phyloP scores from a whole-genome alignment of 257 asterid species.

The Vinca minor region DNA sequence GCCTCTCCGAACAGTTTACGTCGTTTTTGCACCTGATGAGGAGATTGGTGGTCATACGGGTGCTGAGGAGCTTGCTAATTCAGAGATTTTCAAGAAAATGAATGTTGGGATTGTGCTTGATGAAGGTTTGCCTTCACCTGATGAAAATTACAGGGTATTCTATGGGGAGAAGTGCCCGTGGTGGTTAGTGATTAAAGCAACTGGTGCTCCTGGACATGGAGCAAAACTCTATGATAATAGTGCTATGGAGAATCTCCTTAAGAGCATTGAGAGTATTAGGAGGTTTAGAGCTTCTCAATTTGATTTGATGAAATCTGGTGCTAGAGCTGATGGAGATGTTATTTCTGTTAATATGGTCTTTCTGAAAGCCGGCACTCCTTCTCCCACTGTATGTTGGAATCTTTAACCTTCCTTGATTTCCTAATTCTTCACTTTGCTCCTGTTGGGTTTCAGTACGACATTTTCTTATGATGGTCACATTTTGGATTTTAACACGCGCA shows the following conservation, averaged over 20 bases:
- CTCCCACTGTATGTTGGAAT: constrained; percentile 56
- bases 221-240: constrained; percentile 86
- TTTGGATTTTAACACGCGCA: not conserved
- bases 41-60: constrained; percentile 94
- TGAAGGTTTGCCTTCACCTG: constrained; percentile 79
- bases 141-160: constrained; percentile 56
- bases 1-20: constrained; percentile 63
- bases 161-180: constrained; percentile 81
- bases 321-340: constrained; percentile 79
- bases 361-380: constrained; percentile 87
- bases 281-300: constrained; percentile 83
- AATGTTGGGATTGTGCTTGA: constrained; percentile 84
- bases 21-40: constrained; percentile 93
- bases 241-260: constrained; percentile 86
- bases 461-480: not conserved
- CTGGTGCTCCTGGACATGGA: constrained; percentile 93
- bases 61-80: constrained; percentile 61
- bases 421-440: not conserved
- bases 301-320: constrained; percentile 76
- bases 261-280: constrained; percentile 70
- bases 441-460: not conserved
- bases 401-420: not conserved
- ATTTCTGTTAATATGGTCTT: constrained; percentile 82
- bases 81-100: constrained; percentile 60
- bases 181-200: constrained; percentile 83